Evolutionary conservation across 495 filamentous ascomycete species (phyloP), one percentile per base, ranked within the genome.

Genomic region (Annulohypoxylon nitens): DNA sequence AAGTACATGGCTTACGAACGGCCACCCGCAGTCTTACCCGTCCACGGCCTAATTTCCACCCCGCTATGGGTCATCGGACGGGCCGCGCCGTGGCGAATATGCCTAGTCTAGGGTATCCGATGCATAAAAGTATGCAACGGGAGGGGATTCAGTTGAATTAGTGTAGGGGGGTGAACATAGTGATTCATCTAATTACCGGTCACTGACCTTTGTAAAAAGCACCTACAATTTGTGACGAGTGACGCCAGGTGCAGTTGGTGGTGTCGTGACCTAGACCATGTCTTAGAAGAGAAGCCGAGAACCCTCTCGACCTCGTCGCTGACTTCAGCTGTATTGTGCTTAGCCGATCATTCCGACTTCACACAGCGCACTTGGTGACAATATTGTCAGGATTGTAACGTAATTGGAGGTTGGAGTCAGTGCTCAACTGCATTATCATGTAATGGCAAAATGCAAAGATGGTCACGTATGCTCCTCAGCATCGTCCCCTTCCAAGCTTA

Each of bases 351-450:
- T 18, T 47, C 43, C 43, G n/a, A 47, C 16, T 47, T 47, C 1
- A 47, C 11, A 47, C n/a, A 16, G 43, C 43, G n/a, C 43, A 47
- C 4, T 14, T 14, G 11, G 14, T 12, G 43, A 16, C 16, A 47
- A 47, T 47, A 47, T 47, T 47, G 43, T 0, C 43, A n/a, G 7
- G 12, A 1, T 47, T 47, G 9, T 10, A 47, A 47, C 43, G 43
- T 47, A 16, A 47, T 47, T 47, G 43, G 43, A 4, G 43, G 16
- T 47, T 47, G 9, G 11, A 18, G 8, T 47, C n/a, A 18, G n/a
- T 47, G 43, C 43, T 47, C 43, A 47, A 47, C 43, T 18, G 43
- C 43, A 47, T 47, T 47, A 1, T 47, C 43, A 14, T 47, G 43
- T 47, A 30, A 30, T 30, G 26, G 26, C 4, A 2, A 30, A 2